Evolutionary conservation across 345 rosid species (phyloP).

Genomic region (Kandelia obovata): DNA sequence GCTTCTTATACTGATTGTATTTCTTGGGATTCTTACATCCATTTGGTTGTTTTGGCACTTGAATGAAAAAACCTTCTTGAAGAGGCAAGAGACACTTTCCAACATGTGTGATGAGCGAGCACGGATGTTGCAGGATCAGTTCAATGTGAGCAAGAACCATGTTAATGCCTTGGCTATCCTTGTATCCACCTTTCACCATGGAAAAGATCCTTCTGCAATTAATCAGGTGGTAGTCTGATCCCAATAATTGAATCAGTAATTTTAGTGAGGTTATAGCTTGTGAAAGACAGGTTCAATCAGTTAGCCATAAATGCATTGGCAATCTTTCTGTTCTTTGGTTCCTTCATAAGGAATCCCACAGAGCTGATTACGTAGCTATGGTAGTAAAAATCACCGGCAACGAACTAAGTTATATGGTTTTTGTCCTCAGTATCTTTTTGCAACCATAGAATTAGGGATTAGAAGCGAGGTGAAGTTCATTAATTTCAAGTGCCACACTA

Average conservation of each 20-base stretch:
- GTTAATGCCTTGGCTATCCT: constrained; percentile 96
- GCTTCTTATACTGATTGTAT: constrained; percentile 44
- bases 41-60: constrained; percentile 60
- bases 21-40: constrained; percentile 49
- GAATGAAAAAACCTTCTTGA: constrained; percentile 24
- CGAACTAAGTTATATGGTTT: too few species aligned
- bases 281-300: neutral
- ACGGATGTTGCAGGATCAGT: constrained; percentile 96
- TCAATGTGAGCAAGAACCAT: constrained; percentile 95
- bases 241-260: neutral
- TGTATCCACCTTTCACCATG: constrained; percentile 96
- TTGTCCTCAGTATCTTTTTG: neutral
- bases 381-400: too few species aligned
- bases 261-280: neutral
- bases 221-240: constrained; percentile 66
- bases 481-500: neutral
- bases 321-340: neutral
- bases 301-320: constrained; percentile 1
- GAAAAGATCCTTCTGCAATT: constrained; percentile 80
- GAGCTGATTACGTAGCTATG: neutral
- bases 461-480: neutral
- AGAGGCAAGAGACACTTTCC: constrained; percentile 63
- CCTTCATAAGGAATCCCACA: neutral
- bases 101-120: constrained; percentile 98
- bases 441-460: neutral